Conservation (phyloP, 148 eudicot species). For the Nyssa sinensis region DNA sequence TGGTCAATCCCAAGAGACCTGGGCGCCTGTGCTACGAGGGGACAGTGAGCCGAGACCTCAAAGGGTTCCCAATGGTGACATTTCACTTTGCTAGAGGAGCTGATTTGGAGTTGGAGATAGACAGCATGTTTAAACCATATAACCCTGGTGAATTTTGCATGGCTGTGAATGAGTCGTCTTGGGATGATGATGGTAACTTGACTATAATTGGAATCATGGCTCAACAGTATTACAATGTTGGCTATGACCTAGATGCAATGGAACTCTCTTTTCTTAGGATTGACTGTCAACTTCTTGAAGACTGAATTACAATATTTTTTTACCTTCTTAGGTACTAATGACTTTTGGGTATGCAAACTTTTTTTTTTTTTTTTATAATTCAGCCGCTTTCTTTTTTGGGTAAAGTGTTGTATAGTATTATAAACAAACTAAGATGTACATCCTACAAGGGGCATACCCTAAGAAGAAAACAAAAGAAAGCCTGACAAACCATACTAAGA, state of each 20-base stretch:
- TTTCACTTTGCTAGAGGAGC: slow-evolving; percentile 15
- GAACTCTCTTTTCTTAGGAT: slow-evolving; percentile 12
- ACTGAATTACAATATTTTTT: no score
- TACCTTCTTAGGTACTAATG: no score
- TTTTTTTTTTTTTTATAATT: no score
- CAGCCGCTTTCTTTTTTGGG: no score
- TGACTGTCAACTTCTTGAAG: slow-evolving; percentile 10
- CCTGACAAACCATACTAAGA: no score
- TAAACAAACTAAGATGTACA: no score
- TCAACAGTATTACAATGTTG: slow-evolving; percentile 22
- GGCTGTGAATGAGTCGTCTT: background rate
- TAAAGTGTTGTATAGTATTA: no score
- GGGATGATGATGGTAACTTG: background rate
- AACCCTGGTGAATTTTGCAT: slow-evolving; percentile 13
- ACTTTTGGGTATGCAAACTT: no score
- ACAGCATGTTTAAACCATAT: background rate
- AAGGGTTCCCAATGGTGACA: slow-evolving; percentile 21
- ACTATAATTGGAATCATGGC: slow-evolving; percentile 9
- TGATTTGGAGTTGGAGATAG: slow-evolving; percentile 14
- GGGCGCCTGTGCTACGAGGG: slow-evolving; percentile 25
- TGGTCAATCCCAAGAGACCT: background rate
- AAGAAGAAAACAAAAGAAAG: no score
- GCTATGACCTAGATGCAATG: slow-evolving; percentile 9
- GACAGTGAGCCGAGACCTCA: background rate
- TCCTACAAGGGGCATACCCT: no score